Evolutionary conservation across 1,139 yeast species (phyloP).

Genomic region (Saccharomyces hybrid): DNA sequence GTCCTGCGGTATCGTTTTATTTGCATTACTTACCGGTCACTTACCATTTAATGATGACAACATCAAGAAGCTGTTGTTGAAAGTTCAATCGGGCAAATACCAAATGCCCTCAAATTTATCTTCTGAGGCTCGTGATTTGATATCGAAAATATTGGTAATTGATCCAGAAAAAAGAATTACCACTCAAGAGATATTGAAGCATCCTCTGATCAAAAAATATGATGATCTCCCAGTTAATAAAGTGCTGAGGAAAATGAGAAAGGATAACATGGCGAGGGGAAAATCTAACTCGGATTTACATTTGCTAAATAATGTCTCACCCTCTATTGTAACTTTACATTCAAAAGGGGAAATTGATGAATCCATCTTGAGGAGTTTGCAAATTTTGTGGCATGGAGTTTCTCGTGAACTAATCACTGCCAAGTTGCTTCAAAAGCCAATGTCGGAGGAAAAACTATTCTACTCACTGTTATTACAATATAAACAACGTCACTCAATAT

Average conservation of each 20-base stretch:
- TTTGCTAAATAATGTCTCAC: slow-evolving; percentile 17
- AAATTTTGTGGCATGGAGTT: slow-evolving; percentile 88
- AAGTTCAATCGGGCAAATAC: slow-evolving; percentile 68
- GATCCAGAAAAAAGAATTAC: slow-evolving; percentile 73
- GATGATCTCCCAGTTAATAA: slow-evolving; percentile 19
- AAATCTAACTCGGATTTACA: slow-evolving; percentile 30
- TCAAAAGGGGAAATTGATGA: slow-evolving; percentile 58
- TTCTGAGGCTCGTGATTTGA: slow-evolving; percentile 77
- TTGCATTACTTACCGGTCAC: slow-evolving; percentile 71
- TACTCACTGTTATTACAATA: slow-evolving; percentile 77
- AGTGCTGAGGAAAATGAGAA: slow-evolving; percentile 14
- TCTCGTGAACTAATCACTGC: slow-evolving; percentile 51
- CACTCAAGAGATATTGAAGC: slow-evolving; percentile 62
- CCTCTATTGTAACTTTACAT: slow-evolving; percentile 30
- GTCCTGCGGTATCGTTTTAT: slow-evolving; percentile 78
- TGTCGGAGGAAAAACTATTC: slow-evolving; percentile 82
- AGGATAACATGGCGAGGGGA: slow-evolving; percentile 26
- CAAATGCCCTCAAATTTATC: slow-evolving; percentile 71
- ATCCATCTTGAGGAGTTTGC: slow-evolving; percentile 77
- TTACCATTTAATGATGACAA: slow-evolving; percentile 78
- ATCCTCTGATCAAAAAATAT: slow-evolving; percentile 74
- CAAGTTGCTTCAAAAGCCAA: slow-evolving; percentile 49
- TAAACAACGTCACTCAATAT: slow-evolving; percentile 45
- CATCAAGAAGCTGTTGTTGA: slow-evolving; percentile 57
- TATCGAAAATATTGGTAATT: slow-evolving; percentile 70